phyloP scores from a whole-genome alignment of 139 green algal genomes.

The Zygnema circumcarinatum region DNA sequence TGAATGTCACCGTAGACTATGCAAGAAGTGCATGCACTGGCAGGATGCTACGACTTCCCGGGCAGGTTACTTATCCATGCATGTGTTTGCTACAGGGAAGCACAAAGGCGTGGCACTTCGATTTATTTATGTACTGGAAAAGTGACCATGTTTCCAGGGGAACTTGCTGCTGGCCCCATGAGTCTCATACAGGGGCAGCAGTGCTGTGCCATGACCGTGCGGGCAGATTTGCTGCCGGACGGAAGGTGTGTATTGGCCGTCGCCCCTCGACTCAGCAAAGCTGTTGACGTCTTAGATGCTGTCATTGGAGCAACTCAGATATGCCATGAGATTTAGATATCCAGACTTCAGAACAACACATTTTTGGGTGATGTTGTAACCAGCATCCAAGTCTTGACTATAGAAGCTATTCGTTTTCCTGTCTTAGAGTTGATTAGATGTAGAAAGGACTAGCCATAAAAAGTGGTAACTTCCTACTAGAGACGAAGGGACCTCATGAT shows the following conservation, averaged over 20 bases:
- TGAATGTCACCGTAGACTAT: no score
- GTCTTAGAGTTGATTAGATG: no score
- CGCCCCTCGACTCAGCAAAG: neutral
- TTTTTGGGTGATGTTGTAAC: neutral
- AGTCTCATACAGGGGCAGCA: conserved; percentile 66
- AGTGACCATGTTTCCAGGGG: conserved; percentile 84
- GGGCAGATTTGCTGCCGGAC: conserved; percentile 66
- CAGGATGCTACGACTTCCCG: no score
- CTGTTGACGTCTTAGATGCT: neutral
- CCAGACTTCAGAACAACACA: neutral
- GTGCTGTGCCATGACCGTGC: conserved; percentile 70
- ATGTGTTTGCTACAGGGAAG: conserved; percentile 64
- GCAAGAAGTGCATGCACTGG: no score
- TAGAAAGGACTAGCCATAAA: no score
- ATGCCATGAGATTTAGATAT: neutral
- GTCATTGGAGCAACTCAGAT: neutral
- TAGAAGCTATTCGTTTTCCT: no score
- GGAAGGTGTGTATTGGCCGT: conserved; percentile 60
- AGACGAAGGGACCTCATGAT: no score
- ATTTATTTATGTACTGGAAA: conserved; percentile 83
- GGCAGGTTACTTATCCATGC: no score
- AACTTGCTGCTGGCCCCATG: conserved; percentile 80
- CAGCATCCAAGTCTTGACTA: no score
- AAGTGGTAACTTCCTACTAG: no score
- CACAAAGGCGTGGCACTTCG: conserved; percentile 66